phyloP scores from a whole-genome alignment of 495 filamentous ascomycete species.

The Penicillium soppii region DNA sequence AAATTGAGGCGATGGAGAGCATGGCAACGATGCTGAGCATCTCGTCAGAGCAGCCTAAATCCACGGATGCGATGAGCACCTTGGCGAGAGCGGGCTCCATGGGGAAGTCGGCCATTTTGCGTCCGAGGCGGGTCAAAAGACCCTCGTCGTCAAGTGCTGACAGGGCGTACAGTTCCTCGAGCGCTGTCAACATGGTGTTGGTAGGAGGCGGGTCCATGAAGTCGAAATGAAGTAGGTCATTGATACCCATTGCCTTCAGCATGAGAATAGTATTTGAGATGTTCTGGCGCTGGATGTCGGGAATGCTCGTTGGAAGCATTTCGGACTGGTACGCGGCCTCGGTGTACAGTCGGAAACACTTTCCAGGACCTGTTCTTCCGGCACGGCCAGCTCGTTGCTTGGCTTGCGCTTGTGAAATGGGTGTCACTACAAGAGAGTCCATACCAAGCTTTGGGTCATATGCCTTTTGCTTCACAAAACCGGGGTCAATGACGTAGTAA shows the following conservation, averaged over 20 bases:
- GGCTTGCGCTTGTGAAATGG: slow-evolving; percentile 94
- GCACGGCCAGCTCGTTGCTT: slow-evolving; percentile 93
- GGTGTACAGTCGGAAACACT: slow-evolving; percentile 94
- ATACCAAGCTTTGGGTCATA: slow-evolving; percentile 97
- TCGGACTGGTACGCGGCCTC: slow-evolving; percentile 94
- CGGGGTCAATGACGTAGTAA: slow-evolving; percentile 96
- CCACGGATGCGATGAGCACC: slow-evolving; percentile 81
- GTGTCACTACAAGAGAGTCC: slow-evolving; percentile 93
- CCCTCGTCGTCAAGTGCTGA: slow-evolving; percentile 96
- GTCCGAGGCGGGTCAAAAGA: slow-evolving; percentile 83
- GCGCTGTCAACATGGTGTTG: slow-evolving; percentile 94
- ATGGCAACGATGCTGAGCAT: slow-evolving; percentile 93
- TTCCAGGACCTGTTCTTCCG: slow-evolving; percentile 91
- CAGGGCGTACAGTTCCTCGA: slow-evolving; percentile 92
- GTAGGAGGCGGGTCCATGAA: slow-evolving; percentile 99
- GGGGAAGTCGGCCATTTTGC: slow-evolving; percentile 98
- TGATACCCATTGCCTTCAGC: slow-evolving; percentile 99
- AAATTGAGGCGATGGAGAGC: slow-evolving; percentile 80
- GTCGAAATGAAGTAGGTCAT: slow-evolving; percentile 94
- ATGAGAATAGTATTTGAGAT: slow-evolving; percentile 93
- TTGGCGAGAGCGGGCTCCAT: slow-evolving; percentile 90
- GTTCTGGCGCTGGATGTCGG: slow-evolving; percentile 96
- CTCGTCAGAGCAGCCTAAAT: slow-evolving; percentile 88
- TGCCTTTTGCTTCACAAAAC: slow-evolving; percentile 96
- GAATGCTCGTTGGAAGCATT: slow-evolving; percentile 94